phyloP scores from a whole-genome alignment of 495 filamentous ascomycete genomes.

The Penicillium salamii region DNA sequence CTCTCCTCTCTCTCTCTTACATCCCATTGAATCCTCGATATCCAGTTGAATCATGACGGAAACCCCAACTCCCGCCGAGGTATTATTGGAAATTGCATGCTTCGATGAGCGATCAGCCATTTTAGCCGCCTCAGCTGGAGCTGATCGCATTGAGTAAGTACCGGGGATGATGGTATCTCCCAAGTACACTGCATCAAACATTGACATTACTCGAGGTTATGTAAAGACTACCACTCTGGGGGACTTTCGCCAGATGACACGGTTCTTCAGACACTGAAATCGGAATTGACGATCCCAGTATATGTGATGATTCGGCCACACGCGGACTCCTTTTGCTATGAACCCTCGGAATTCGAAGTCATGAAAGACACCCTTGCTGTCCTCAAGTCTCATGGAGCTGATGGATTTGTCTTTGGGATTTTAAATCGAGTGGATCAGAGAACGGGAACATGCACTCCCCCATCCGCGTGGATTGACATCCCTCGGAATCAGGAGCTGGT shows the following conservation, averaged over 20 bases:
- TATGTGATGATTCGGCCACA: conserved; percentile 52
- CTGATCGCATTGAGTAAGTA: conserved; percentile 48
- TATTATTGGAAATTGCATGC: conserved; percentile 51
- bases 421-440: conserved; percentile 16
- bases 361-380: conserved; percentile 39
- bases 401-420: conserved; percentile 53
- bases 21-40: not conserved
- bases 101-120: conserved; percentile 44
- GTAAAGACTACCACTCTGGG: conserved; percentile 31
- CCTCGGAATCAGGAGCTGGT: conserved; percentile 38
- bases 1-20: not conserved
- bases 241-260: conserved; percentile 21
- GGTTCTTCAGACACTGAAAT: conserved; percentile 18
- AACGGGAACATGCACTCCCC: not conserved
- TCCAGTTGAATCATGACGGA: not conserved
- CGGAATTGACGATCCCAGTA: conserved; percentile 37
- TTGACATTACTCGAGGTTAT: conserved; percentile 17
- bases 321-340: conserved; percentile 39
- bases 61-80: too few species aligned
- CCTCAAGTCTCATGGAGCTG: conserved; percentile 32
- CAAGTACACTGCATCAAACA: not conserved
- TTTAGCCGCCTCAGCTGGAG: conserved; percentile 36
- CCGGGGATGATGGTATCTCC: not conserved
- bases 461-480: conserved; percentile 28
- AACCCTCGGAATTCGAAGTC: conserved; percentile 27